Percentiles rank a stretch among this genome's conserved stretches.
Evolutionary conservation across 2,329 filamentous ascomycete genomes (phyloP).

Genomic region (Monascus ruber): DNA sequence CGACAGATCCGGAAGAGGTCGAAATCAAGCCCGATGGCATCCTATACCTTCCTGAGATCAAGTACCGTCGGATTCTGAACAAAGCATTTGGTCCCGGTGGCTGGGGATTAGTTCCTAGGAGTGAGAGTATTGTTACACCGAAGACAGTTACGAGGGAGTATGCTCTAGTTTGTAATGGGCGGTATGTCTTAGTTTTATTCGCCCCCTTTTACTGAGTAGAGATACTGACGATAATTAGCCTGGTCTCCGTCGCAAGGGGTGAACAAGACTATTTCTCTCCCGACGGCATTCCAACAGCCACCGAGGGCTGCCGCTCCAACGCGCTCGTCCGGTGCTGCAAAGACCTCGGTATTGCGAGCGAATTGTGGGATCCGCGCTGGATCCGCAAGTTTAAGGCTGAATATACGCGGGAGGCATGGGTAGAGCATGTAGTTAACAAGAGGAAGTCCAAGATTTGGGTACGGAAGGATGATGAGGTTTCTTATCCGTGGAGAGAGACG

Average conservation of each 20-base stretch:
- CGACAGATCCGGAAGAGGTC: constrained; percentile 61
- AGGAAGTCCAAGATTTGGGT: constrained; percentile 82
- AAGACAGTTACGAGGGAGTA: constrained; percentile 82
- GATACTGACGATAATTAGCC: constrained; percentile 39
- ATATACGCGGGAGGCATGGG: constrained; percentile 70
- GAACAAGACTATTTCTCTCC: constrained; percentile 89
- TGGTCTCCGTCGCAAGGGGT: constrained; percentile 83
- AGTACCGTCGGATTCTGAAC: constrained; percentile 79
- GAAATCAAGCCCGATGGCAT: constrained; percentile 98
- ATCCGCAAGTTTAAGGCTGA: constrained; percentile 70
- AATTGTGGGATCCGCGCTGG: constrained; percentile 92
- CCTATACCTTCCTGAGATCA: constrained; percentile 93
- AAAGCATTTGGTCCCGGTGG: constrained; percentile 85
- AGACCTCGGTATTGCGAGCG: constrained; percentile 85
- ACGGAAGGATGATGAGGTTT: constrained; percentile 67
- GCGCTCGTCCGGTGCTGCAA: constrained; percentile 98
- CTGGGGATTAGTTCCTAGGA: constrained; percentile 84
- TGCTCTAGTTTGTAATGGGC: constrained; percentile 74
- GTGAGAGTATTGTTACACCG: constrained; percentile 73
- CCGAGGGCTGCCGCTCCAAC: constrained; percentile 95
- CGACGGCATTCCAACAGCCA: constrained; percentile 83
- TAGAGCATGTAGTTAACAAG: constrained; percentile 77
- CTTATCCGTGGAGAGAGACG: constrained; percentile 50
- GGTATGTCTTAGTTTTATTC: constrained; percentile 42
- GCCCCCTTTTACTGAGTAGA: too few relatives aligned